Evolutionary conservation across 164 flowering plant species (phyloP).

Genomic region (Umbellularia californica): DNA sequence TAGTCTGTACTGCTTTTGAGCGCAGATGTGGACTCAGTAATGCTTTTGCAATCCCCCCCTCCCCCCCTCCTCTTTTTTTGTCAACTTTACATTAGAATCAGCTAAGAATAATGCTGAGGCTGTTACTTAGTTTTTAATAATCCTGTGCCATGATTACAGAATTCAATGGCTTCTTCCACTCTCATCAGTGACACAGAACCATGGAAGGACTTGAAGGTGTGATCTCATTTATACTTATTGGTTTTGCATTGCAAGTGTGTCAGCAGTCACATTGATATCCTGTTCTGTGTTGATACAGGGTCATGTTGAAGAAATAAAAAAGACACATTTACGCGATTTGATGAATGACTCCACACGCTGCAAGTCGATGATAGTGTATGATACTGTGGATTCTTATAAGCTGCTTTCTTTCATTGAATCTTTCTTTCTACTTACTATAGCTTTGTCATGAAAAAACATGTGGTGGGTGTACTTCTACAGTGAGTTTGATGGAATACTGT

Average conservation of each 20-base stretch:
- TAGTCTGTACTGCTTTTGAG: background rate
- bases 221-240: background rate
- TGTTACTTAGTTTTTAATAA: background rate
- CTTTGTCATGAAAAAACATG: background rate
- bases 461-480: constrained; percentile 23
- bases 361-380: constrained; percentile 88
- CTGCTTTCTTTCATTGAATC: background rate
- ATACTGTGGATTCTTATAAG: background rate
- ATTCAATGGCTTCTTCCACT: constrained; percentile 51
- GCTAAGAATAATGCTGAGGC: background rate
- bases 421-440: background rate
- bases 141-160: constrained; percentile 1
- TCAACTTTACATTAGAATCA: background rate
- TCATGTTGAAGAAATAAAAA: constrained; percentile 73
- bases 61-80: no score
- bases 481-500: constrained; percentile 72
- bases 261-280: no score
- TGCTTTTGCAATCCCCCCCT: background rate
- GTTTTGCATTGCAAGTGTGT: background rate
- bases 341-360: constrained; percentile 65
- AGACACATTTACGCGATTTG: constrained; percentile 81
- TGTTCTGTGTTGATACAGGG: constrained; percentile 31
- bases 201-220: constrained; percentile 88
- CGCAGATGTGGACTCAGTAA: background rate
- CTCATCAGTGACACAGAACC: constrained; percentile 69